phyloP scores from a whole-genome alignment of 129 eudicot species.

The Arctium lappa region DNA sequence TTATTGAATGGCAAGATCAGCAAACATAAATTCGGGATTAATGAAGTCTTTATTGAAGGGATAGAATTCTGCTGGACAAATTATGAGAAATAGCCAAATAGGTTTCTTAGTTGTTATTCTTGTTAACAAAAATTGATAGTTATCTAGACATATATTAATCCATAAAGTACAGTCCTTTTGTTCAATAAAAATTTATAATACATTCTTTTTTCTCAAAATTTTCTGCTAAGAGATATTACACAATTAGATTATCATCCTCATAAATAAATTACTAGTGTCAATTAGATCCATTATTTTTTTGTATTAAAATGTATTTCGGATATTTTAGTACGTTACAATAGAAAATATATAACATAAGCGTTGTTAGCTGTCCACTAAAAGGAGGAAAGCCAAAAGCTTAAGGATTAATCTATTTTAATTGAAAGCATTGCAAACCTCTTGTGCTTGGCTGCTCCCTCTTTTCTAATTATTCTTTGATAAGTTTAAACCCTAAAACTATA shows the following conservation, averaged over 20 bases:
- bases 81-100: too few relatives aligned
- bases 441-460: conserved; percentile 36
- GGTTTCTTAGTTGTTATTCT: too few relatives aligned
- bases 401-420: conserved; percentile 19
- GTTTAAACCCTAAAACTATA: conserved; percentile 9
- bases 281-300: neutral
- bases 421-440: conserved; percentile 25
- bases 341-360: neutral
- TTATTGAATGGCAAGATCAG: neutral
- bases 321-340: neutral
- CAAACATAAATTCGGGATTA: neutral
- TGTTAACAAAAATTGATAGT: too few relatives aligned
- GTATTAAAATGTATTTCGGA: neutral
- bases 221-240: too few relatives aligned
- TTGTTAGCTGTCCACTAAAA: conserved; percentile 28
- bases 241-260: neutral
- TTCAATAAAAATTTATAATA: too few relatives aligned
- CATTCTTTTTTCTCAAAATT: too few relatives aligned
- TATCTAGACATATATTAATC: too few relatives aligned
- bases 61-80: too few relatives aligned
- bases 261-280: neutral
- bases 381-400: conserved; percentile 23
- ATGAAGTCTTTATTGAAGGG: neutral
- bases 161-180: neutral
- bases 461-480: conserved; percentile 24